These are phyloP conservation scores for Eremothecium gossypii DNA, from an alignment of 1,139 yeast species.

Conservation along the genomic window DNA sequence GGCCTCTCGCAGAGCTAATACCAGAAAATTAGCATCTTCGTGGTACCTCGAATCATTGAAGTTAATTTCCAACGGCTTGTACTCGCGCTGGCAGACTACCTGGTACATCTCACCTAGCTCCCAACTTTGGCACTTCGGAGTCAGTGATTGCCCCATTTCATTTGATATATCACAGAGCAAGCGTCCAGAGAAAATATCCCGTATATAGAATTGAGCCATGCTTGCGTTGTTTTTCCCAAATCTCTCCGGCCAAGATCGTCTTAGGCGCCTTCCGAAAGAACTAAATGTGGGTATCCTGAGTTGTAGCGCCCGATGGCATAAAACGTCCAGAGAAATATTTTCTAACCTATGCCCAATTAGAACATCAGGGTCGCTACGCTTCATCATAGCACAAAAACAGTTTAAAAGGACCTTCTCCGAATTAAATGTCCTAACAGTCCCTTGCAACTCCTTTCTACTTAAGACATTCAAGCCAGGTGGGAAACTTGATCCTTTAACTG, in stretches of 20 bases:
- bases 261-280: constrained; percentile 70
- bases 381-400: constrained; percentile 64
- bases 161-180: constrained; percentile 87
- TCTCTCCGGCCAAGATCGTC: constrained; percentile 66
- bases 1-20: constrained; percentile 66
- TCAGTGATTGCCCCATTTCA: constrained; percentile 89
- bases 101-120: constrained; percentile 86
- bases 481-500: constrained; percentile 65
- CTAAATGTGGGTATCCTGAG: constrained; percentile 69
- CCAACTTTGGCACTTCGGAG: constrained; percentile 94
- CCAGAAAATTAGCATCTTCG: constrained; percentile 57
- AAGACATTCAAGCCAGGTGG: constrained; percentile 26
- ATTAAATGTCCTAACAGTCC: constrained; percentile 46
- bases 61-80: constrained; percentile 62
- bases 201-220: constrained; percentile 40
- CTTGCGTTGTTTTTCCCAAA: constrained; percentile 46
- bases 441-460: constrained; percentile 25
- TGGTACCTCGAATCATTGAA: constrained; percentile 55
- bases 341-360: constrained; percentile 83
- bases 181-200: constrained; percentile 78
- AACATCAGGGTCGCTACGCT: constrained; percentile 78
- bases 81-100: constrained; percentile 55
- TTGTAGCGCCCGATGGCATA: constrained; percentile 75
- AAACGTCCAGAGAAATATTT: constrained; percentile 64
- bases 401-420: constrained; percentile 68